A percentile compares a stretch with the other conserved stretches of the same genome.
These are phyloP conservation scores for Pleurotus giganteus DNA, from an alignment of 768 basidiomycete genomes.

Conservation along the genomic window DNA sequence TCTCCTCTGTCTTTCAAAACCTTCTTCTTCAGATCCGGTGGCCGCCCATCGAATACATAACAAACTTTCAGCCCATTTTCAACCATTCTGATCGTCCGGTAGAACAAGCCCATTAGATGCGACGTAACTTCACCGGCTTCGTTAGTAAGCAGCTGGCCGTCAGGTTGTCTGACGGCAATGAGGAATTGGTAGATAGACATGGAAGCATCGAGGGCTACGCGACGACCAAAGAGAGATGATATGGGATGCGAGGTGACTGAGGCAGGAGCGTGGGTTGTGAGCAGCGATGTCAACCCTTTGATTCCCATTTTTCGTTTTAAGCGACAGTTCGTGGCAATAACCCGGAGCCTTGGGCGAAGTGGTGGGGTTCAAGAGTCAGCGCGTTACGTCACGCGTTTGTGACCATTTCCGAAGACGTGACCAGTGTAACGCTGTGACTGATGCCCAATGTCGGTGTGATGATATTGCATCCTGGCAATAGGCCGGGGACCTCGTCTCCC, in stretches of 20 bases:
- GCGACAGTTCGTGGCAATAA: not conserved
- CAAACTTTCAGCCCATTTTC: constrained; percentile 98
- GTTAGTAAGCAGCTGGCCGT: constrained; percentile 95
- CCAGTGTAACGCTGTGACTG: too few relatives aligned
- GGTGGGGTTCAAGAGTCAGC: not conserved
- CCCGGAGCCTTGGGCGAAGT: not conserved
- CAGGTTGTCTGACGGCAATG: constrained; percentile 94
- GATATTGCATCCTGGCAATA: too few relatives aligned
- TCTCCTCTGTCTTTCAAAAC: constrained; percentile 98
- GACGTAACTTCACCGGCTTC: constrained; percentile 96
- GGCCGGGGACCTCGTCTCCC: too few relatives aligned
- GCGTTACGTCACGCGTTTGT: constrained; percentile 7
- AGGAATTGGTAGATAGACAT: constrained; percentile 98
- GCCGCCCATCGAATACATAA: constrained; percentile 98
- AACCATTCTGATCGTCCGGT: constrained; percentile 94
- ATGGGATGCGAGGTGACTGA: constrained; percentile 82
- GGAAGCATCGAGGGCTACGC: constrained; percentile 98
- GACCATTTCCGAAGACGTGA: too few relatives aligned
- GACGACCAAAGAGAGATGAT: constrained; percentile 95
- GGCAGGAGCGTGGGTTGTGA: constrained; percentile 87
- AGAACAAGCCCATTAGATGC: constrained; percentile 98
- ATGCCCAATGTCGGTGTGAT: too few relatives aligned
- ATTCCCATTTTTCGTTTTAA: constrained; percentile 68
- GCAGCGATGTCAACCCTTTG: constrained; percentile 89
- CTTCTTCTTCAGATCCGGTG: constrained; percentile 94